These are phyloP conservation scores for Arachnopeziza araneosa DNA, from an alignment of 2,329 filamentous ascomycete species.

Conservation along the genomic window DNA sequence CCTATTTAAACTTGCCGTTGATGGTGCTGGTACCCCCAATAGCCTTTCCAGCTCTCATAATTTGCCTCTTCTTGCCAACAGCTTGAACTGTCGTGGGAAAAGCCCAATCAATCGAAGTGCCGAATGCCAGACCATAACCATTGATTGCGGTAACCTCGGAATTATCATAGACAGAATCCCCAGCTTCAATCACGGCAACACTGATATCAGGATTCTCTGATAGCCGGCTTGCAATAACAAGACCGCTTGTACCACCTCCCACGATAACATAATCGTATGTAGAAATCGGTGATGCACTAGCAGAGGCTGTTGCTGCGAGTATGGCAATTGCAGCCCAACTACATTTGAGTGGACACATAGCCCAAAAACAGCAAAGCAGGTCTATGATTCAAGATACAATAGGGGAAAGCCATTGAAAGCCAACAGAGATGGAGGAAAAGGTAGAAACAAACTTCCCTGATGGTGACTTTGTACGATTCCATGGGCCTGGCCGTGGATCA, in stretches of 20 bases:
- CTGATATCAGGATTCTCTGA: conserved; percentile 37
- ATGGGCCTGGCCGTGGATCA: no score
- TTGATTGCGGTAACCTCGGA: conserved; percentile 14
- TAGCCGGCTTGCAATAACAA: conserved; percentile 37
- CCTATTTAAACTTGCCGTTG: conserved; percentile 24
- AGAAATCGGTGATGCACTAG: no score
- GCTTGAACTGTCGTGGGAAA: conserved; percentile 35
- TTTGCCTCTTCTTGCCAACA: conserved; percentile 25
- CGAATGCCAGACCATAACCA: conserved; percentile 21
- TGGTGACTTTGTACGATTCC: no score
- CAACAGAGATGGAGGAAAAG: no score
- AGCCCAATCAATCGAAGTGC: conserved; percentile 35
- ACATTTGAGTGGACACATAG: no score
- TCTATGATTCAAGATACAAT: no score
- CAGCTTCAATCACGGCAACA: conserved; percentile 36
- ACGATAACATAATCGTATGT: conserved; percentile 36
- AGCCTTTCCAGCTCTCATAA: conserved; percentile 36
- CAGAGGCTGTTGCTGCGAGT: no score
- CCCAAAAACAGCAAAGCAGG: no score
- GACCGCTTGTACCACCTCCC: conserved; percentile 40
- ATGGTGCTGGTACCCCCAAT: conserved; percentile 35
- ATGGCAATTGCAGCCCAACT: no score
- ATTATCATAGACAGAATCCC: conserved; percentile 21
- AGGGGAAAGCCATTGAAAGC: no score
- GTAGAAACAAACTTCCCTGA: no score